Percentiles rank a stretch among this genome's conserved stretches.
Evolutionary conservation across 257 asterid genomes (phyloP).

Genomic region (Plectranthus barbatus): DNA sequence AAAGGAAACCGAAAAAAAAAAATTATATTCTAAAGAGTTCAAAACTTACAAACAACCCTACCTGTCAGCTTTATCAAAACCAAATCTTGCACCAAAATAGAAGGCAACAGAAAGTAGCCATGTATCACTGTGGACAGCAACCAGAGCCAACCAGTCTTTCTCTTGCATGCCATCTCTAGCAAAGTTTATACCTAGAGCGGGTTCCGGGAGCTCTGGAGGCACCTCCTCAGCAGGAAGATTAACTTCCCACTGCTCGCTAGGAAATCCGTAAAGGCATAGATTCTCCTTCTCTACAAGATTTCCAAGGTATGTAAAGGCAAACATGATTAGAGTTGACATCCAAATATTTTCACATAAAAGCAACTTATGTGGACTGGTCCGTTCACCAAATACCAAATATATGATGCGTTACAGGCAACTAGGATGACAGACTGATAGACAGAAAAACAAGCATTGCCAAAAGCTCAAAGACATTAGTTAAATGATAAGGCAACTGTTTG

Average conservation of each 20-base stretch:
- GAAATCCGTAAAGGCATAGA: constrained; percentile 68
- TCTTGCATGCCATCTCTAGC: no score
- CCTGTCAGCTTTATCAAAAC: no score
- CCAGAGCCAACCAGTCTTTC: no score
- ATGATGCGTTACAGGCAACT: background rate
- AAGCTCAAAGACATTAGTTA: background rate
- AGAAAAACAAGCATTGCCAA: background rate
- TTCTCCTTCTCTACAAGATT: constrained; percentile 60
- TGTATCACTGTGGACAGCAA: no score
- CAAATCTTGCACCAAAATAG: no score
- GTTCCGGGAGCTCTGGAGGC: no score
- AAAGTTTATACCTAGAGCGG: no score
- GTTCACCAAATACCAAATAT: background rate
- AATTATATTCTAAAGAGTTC: background rate
- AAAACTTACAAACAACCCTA: constrained; percentile 17
- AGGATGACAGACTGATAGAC: background rate
- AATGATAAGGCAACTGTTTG: background rate
- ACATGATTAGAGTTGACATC: background rate
- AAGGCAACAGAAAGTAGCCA: no score
- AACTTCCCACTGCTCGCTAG: no score
- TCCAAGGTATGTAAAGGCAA: background rate
- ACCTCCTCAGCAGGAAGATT: no score
- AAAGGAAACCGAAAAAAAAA: background rate
- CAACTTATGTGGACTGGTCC: background rate
- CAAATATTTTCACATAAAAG: constrained; percentile 1